phyloP scores from a whole-genome alignment of 2,329 filamentous ascomycete genomes.

The Pseudopyrenochaeta lycopersici region DNA sequence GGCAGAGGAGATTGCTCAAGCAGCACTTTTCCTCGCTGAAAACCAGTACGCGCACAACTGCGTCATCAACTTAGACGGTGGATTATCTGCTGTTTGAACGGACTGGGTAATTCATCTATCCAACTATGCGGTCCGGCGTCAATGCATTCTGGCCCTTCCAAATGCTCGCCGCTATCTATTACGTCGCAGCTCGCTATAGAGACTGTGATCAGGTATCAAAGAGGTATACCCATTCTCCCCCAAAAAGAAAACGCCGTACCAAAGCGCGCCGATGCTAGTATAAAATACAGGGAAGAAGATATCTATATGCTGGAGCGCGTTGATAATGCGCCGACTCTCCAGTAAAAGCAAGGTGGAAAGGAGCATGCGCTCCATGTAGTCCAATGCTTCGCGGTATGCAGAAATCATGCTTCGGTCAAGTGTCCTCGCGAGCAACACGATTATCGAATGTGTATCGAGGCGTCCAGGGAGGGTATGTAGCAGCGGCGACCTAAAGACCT shows the following conservation, averaged over 20 bases:
- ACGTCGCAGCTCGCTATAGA: neutral
- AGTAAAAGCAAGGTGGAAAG: neutral
- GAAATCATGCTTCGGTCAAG: too few relatives aligned
- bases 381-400: neutral
- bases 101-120: neutral
- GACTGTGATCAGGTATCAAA: conserved; percentile 3
- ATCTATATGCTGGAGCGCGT: conserved; percentile 9
- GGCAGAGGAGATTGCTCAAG: conserved; percentile 79
- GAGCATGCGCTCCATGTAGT: neutral
- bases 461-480: neutral
- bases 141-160: neutral
- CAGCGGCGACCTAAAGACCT: neutral
- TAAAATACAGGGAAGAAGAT: conserved; percentile 16
- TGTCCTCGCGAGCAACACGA: too few relatives aligned
- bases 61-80: conserved; percentile 85
- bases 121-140: neutral
- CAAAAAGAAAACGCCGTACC: conserved; percentile 19
- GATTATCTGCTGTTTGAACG: conserved; percentile 70
- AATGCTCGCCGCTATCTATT: neutral
- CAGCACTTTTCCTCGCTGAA: conserved; percentile 77
- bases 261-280: conserved; percentile 16
- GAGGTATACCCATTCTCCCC: conserved; percentile 24
- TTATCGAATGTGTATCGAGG: too few relatives aligned
- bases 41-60: conserved; percentile 90
- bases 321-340: neutral